Percentiles rank a stretch among this genome's conserved stretches.
phyloP scores from a whole-genome alignment of 2,329 filamentous ascomycete species.

The Paraphaeosphaeria minitans region DNA sequence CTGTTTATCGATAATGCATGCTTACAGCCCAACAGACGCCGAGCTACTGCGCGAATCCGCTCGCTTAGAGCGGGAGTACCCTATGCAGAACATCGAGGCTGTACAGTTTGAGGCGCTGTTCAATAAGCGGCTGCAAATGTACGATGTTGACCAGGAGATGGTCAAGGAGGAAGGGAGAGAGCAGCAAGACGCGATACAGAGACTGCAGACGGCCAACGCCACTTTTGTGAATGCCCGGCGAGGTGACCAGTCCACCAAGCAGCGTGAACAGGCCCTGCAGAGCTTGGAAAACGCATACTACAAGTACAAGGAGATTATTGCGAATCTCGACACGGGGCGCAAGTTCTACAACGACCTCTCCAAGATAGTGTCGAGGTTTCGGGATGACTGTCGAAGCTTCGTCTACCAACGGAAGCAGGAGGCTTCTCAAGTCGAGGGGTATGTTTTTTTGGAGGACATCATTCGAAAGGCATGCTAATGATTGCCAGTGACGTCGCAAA shows the following conservation, averaged over 20 bases:
- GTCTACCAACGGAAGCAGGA: constrained; percentile 81
- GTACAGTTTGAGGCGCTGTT: constrained; percentile 94
- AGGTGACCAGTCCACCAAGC: constrained; percentile 69
- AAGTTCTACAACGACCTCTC: constrained; percentile 98
- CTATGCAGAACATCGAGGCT: constrained; percentile 81
- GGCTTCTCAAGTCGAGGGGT: constrained; percentile 78
- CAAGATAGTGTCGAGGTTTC: constrained; percentile 82
- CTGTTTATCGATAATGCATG: constrained; percentile 11
- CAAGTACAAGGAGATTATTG: constrained; percentile 95
- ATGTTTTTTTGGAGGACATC: constrained; percentile 39
- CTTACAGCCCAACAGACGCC: constrained; percentile 57
- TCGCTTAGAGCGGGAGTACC: constrained; percentile 82
- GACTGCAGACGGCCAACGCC: constrained; percentile 75
- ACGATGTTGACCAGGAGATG: constrained; percentile 76
- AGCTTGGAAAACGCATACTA: constrained; percentile 88
- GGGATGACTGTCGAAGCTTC: constrained; percentile 80
- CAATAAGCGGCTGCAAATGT: constrained; percentile 77
- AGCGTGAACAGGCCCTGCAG: constrained; percentile 86
- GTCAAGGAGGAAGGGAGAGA: constrained; percentile 74
- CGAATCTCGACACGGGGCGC: constrained; percentile 85
- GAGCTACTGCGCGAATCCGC: constrained; percentile 83
- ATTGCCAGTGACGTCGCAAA: constrained; percentile 59
- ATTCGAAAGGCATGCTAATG: not conserved
- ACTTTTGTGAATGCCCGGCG: constrained; percentile 75
- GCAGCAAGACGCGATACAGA: constrained; percentile 72